Percentiles rank a stretch among this genome's conserved stretches.
Conservation (phyloP, 768 basidiomycete genomes). For the Amyloporia xantha region DNA sequence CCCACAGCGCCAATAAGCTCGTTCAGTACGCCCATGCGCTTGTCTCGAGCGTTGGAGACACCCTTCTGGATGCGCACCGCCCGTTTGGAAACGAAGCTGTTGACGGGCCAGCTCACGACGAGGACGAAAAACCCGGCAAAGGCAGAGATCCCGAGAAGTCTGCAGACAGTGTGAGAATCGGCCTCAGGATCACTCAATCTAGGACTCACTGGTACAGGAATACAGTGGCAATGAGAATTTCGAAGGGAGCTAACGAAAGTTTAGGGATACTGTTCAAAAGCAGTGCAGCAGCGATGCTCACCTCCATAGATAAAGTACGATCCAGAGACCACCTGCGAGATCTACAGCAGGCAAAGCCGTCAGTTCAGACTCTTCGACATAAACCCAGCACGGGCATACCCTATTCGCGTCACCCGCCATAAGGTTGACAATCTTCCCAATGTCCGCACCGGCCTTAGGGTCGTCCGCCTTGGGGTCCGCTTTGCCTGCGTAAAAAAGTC, state of each 20-base stretch:
- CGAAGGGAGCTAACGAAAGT: constrained; percentile 48
- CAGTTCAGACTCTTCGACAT: no score
- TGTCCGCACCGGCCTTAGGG: constrained; percentile 72
- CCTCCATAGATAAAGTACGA: constrained; percentile 60
- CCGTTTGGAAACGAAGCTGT: constrained; percentile 55
- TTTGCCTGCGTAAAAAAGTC: neutral
- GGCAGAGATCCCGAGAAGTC: constrained; percentile 51
- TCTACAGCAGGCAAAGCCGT: no score
- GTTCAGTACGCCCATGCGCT: constrained; percentile 70
- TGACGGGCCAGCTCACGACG: constrained; percentile 62
- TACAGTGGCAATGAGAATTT: constrained; percentile 61
- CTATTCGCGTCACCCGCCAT: constrained; percentile 78
- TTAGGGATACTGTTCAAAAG: constrained; percentile 14
- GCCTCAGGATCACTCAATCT: constrained; percentile 19
- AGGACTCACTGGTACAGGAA: constrained; percentile 62
- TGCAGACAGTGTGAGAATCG: neutral
- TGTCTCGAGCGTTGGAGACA: constrained; percentile 56
- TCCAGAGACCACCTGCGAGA: constrained; percentile 47
- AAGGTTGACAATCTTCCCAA: constrained; percentile 85
- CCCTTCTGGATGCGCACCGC: constrained; percentile 57
- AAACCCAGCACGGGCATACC: neutral
- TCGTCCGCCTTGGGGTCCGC: constrained; percentile 36
- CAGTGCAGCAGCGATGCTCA: constrained; percentile 17
- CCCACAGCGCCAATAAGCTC: constrained; percentile 58
- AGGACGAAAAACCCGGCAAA: constrained; percentile 74